phyloP scores from a whole-genome alignment of 805 yeast genomes.

The Blastobotrys robertii region DNA sequence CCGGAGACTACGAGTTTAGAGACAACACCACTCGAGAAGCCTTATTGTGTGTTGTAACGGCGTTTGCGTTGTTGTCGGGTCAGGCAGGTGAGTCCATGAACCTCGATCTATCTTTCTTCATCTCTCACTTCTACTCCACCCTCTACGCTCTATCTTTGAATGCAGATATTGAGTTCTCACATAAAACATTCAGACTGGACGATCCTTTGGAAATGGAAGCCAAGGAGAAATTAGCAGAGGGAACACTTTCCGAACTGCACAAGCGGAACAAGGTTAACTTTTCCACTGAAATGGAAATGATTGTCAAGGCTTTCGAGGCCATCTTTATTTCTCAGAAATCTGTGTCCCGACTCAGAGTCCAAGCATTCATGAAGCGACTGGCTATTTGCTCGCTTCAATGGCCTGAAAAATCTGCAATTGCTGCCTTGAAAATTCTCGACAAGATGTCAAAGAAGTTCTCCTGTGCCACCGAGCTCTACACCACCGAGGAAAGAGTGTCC shows the following conservation, averaged over 20 bases:
- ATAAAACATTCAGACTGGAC: conserved; percentile 66
- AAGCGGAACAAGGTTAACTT: conserved; percentile 59
- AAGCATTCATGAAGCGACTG: conserved; percentile 76
- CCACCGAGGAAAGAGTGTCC: conserved; percentile 79
- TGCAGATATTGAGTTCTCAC: conserved; percentile 77
- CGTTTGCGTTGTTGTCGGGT: conserved; percentile 74
- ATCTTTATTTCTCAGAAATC: conserved; percentile 38
- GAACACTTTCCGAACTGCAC: conserved; percentile 16
- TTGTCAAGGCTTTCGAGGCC: conserved; percentile 66
- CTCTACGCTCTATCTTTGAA: conserved; percentile 63
- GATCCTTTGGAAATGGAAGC: conserved; percentile 47
- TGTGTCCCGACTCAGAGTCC: conserved; percentile 30
- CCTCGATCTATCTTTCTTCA: conserved; percentile 73
- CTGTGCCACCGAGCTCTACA: conserved; percentile 68
- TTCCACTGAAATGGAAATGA: conserved; percentile 79
- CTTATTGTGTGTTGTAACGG: conserved; percentile 75
- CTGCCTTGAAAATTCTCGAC: conserved; percentile 67
- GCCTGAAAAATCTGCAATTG: conserved; percentile 82
- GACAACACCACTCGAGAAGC: conserved; percentile 45
- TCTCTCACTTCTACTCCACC: conserved; percentile 61
- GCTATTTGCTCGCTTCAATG: conserved; percentile 58
- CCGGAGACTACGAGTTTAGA: conserved; percentile 38
- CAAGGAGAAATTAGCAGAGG: not conserved
- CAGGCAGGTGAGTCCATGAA: conserved; percentile 64
- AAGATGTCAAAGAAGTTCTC: conserved; percentile 56